These are phyloP conservation scores for Syzygium grande DNA, from an alignment of 345 rosid species.

Conservation along the genomic window DNA sequence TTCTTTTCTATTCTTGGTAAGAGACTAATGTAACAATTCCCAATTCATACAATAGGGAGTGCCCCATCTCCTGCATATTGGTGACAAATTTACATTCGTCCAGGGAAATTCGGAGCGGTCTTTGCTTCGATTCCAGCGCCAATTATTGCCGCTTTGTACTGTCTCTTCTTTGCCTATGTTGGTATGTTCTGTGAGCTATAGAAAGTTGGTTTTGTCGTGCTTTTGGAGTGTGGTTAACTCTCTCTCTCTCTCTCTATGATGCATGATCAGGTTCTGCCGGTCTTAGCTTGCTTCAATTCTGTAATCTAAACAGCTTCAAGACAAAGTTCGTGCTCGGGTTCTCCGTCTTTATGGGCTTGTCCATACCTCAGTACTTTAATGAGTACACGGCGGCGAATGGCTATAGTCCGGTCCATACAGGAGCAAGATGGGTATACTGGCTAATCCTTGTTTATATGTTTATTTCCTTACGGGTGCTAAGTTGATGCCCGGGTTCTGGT, in stretches of 20 bases:
- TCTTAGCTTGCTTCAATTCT: conserved; percentile 77
- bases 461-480: neutral
- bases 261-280: conserved; percentile 55
- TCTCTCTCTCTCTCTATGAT: neutral
- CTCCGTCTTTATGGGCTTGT: conserved; percentile 80
- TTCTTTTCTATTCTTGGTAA: conserved; percentile 87
- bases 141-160: conserved; percentile 57
- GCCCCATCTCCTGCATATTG: neutral
- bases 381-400: conserved; percentile 49
- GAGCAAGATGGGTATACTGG: conserved; percentile 56
- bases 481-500: neutral
- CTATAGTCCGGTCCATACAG: conserved; percentile 52
- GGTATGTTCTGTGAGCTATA: conserved; percentile 31
- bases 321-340: conserved; percentile 72
- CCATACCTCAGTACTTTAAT: conserved; percentile 81
- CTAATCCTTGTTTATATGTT: neutral
- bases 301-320: conserved; percentile 81
- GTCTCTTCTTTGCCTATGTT: conserved; percentile 76
- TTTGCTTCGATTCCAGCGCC: conserved; percentile 92
- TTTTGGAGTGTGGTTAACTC: neutral
- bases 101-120: conserved; percentile 87
- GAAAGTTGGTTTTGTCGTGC: neutral
- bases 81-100: neutral
- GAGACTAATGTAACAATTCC: conserved; percentile 1
- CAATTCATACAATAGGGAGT: neutral